A percentile compares a stretch with the other conserved stretches of the same genome.
phyloP scores from a whole-genome alignment of 768 basidiomycete species.

The Lactifluus subvellereus region DNA sequence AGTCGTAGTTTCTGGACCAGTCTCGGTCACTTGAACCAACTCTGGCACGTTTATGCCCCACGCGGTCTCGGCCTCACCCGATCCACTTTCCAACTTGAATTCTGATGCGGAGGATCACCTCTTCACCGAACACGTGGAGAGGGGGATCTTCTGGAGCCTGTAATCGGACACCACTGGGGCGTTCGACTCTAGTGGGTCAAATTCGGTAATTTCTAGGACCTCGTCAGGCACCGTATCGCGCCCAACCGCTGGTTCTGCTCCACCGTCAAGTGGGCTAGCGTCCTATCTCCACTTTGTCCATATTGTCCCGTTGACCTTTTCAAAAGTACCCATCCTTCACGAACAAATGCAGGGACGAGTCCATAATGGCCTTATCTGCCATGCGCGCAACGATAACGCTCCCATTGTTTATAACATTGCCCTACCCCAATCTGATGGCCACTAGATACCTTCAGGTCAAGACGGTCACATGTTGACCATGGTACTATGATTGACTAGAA shows the following conservation, averaged over 20 bases:
- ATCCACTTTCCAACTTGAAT: neutral
- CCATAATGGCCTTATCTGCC: neutral
- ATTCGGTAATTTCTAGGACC: conserved; percentile 45
- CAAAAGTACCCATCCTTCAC: neutral
- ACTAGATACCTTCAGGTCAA: neutral
- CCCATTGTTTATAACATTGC: neutral
- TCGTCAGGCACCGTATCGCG: neutral
- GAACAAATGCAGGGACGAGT: neutral
- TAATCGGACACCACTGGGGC: conserved; percentile 66
- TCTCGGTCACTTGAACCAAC: conserved; percentile 73
- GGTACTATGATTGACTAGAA: neutral
- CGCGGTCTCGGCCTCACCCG: neutral
- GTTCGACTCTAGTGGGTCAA: conserved; percentile 52
- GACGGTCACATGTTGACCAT: neutral
- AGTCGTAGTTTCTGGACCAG: conserved; percentile 84
- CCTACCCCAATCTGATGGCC: neutral
- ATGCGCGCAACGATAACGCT: neutral
- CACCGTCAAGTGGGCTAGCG: neutral
- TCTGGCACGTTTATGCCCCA: conserved; percentile 54
- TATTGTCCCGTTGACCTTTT: neutral
- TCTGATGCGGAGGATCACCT: conserved; percentile 45
- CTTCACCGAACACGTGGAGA: conserved; percentile 68
- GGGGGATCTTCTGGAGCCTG: conserved; percentile 69
- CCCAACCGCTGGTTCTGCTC: neutral
- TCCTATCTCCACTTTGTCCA: neutral